phyloP scores from a whole-genome alignment of 192 early-diverging fungal genomes.

The Backusella tarrabulga region DNA sequence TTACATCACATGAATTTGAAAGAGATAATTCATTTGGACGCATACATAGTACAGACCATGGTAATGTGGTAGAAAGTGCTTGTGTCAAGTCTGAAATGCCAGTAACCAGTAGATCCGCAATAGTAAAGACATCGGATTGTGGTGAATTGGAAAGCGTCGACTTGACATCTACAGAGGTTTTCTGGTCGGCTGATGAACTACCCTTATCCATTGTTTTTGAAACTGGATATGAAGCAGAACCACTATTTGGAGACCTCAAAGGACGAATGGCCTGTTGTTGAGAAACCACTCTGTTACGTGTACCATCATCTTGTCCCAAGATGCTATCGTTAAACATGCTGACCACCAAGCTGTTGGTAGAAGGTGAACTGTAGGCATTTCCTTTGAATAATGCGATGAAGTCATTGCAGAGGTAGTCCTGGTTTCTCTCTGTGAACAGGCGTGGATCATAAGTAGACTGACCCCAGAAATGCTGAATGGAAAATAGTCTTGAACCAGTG shows the following conservation, averaged over 20 bases:
- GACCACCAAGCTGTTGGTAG: constrained; percentile 71
- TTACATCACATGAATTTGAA: constrained; percentile 62
- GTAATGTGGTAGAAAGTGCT: constrained; percentile 41
- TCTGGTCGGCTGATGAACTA: background rate
- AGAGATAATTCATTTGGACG: constrained; percentile 65
- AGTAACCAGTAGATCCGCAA: constrained; percentile 7
- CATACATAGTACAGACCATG: constrained; percentile 79
- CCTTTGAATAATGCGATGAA: constrained; percentile 87
- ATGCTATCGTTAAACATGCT: constrained; percentile 54
- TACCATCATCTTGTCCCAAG: constrained; percentile 8
- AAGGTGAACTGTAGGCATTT: constrained; percentile 55
- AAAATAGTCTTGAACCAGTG: constrained; percentile 57
- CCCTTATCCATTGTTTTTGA: background rate
- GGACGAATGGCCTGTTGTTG: constrained; percentile 22
- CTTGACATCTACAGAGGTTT: background rate
- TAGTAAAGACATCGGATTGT: constrained; percentile 17
- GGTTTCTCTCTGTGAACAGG: constrained; percentile 72
- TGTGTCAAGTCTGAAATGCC: constrained; percentile 15
- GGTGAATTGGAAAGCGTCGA: background rate
- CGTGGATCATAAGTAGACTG: constrained; percentile 63
- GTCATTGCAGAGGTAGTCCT: constrained; percentile 77
- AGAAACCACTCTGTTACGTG: constrained; percentile 7
- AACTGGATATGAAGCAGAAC: background rate
- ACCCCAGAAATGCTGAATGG: constrained; percentile 81
- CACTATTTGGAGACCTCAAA: background rate